phyloP scores from a whole-genome alignment of 306 rosid genomes.

The Rosa chinensis region DNA sequence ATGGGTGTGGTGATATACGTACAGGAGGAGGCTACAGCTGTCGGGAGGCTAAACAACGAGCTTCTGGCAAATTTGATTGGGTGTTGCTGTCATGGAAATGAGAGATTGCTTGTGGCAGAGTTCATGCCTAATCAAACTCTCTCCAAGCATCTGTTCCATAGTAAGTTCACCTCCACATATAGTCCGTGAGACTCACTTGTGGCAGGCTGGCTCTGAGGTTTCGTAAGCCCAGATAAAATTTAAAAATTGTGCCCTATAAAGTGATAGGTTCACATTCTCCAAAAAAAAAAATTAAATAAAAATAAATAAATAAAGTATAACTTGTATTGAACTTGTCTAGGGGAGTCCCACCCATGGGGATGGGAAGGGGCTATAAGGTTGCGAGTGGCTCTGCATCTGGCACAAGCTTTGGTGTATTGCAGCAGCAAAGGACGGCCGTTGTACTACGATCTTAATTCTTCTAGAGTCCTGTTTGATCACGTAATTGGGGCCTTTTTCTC shows the following conservation, averaged over 20 bases:
- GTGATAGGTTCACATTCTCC: too few species aligned
- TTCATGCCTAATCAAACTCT: slow-evolving; percentile 95
- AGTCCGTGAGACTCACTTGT: too few species aligned
- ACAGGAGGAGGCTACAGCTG: too few species aligned
- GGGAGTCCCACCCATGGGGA: slow-evolving; percentile 58
- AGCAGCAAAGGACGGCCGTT: slow-evolving; percentile 66
- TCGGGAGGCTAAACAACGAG: too few species aligned
- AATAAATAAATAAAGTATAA: too few species aligned
- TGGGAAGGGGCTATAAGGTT: slow-evolving; percentile 84
- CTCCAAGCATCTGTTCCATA: slow-evolving; percentile 85
- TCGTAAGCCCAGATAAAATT: background rate
- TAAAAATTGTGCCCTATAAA: too few species aligned
- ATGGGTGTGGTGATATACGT: too few species aligned
- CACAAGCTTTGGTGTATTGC: slow-evolving; percentile 92
- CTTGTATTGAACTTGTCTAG: slow-evolving; percentile 30
- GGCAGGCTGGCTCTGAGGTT: too few species aligned
- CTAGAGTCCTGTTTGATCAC: slow-evolving; percentile 85
- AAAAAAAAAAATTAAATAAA: background rate
- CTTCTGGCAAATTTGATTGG: slow-evolving; percentile 68
- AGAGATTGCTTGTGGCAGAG: slow-evolving; percentile 90
- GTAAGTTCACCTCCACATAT: slow-evolving; percentile 35
- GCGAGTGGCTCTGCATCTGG: slow-evolving; percentile 85
- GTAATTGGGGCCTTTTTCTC: slow-evolving; percentile 28
- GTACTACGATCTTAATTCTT: slow-evolving; percentile 92
- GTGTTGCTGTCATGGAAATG: slow-evolving; percentile 76